A percentile compares a stretch with the other conserved stretches of the same genome.
phyloP scores from a whole-genome alignment of 768 basidiomycete genomes.

The Gymnopilus junonius region DNA sequence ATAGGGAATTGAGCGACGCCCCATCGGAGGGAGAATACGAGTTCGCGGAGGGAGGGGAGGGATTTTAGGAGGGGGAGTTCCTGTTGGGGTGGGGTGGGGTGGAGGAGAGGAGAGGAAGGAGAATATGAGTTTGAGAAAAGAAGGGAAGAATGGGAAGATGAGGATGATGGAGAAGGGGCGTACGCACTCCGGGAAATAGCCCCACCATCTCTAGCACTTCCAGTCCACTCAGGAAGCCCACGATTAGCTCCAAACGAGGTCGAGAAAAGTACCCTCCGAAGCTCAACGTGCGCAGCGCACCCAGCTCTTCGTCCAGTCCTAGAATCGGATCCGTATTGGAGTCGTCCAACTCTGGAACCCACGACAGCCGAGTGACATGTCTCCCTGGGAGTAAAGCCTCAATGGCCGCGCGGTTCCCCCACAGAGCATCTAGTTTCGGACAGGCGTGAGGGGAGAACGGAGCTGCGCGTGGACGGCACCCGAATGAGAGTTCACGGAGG shows the following conservation, averaged over 20 bases:
- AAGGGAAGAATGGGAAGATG: not conserved
- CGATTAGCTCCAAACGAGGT: conserved; percentile 12
- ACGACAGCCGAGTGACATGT: conserved; percentile 5
- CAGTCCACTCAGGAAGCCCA: not conserved
- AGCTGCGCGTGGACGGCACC: not conserved
- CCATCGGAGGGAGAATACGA: conserved; percentile 16
- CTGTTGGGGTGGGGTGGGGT: too few species aligned
- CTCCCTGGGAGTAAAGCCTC: conserved; percentile 16
- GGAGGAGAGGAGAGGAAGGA: too few species aligned
- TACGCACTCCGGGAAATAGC: conserved; percentile 3
- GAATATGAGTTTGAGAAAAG: not conserved
- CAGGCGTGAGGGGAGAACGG: not conserved
- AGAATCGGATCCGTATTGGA: not conserved
- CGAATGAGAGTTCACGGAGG: conserved; percentile 11
- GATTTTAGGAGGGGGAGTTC: conserved; percentile 12
- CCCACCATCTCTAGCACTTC: conserved; percentile 17
- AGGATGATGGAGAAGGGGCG: too few species aligned
- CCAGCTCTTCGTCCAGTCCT: conserved; percentile 6
- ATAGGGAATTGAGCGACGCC: conserved; percentile 11
- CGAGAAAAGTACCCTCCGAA: conserved; percentile 21
- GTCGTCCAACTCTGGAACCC: conserved; percentile 20
- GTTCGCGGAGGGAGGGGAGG: conserved; percentile 8
- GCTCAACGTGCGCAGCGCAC: conserved; percentile 6
- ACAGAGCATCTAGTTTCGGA: conserved; percentile 7
- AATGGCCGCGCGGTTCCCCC: conserved; percentile 12